Evolutionary conservation across 1,284 basidiomycete species (phyloP).

Genomic region (Leccinum cinnamomeum): DNA sequence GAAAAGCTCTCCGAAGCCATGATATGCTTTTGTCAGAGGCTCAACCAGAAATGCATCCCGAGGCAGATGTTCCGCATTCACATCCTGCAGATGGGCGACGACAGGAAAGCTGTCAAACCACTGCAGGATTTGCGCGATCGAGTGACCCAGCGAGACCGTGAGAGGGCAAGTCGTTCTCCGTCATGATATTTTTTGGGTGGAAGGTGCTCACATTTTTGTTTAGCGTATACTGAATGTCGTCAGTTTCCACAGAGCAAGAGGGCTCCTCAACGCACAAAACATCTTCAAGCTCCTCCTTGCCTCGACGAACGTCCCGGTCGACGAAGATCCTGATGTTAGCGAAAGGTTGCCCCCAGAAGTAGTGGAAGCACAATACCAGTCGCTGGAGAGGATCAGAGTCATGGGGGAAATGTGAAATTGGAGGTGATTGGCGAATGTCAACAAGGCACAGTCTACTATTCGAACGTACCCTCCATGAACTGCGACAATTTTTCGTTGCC

Average conservation of each 20-base stretch:
- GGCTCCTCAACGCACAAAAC: constrained; percentile 21
- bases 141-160: constrained; percentile 18
- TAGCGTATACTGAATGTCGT: constrained; percentile 28
- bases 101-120: constrained; percentile 27
- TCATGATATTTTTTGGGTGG: background rate
- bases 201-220: background rate
- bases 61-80: constrained; percentile 29
- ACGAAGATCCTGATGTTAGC: constrained; percentile 25
- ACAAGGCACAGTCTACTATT: background rate
- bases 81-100: constrained; percentile 28
- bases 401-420: constrained; percentile 9
- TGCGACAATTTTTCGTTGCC: background rate
- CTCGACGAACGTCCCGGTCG: constrained; percentile 18
- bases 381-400: constrained; percentile 20
- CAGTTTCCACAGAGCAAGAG: constrained; percentile 28
- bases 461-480: background rate
- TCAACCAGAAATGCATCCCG: constrained; percentile 13
- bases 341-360: constrained; percentile 17
- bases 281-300: constrained; percentile 26
- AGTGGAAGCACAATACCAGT: constrained; percentile 15
- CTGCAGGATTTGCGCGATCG: constrained; percentile 28
- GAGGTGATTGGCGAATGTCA: background rate
- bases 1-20: constrained; percentile 19
- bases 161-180: constrained; percentile 14
- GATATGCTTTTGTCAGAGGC: constrained; percentile 10